Conservation (phyloP, 257 asterid species). For the Capsicum pubescens region DNA sequence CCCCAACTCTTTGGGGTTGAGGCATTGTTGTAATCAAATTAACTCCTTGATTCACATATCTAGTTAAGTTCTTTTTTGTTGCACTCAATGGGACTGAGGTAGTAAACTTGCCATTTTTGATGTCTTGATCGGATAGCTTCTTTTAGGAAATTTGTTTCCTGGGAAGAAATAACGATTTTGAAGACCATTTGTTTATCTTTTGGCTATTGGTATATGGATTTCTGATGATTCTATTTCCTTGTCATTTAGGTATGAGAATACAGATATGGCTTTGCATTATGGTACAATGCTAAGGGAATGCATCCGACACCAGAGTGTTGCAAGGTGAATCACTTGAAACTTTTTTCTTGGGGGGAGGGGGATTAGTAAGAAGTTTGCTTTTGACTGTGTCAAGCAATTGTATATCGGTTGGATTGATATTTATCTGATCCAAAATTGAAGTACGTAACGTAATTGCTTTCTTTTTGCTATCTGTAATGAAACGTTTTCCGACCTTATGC, state of each 20-base stretch:
- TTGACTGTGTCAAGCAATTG: background rate
- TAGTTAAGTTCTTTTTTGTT: background rate
- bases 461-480: background rate
- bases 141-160: background rate
- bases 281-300: conserved; percentile 98
- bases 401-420: background rate
- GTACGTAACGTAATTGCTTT: background rate
- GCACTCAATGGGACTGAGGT: background rate
- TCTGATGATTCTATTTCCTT: conserved; percentile 33
- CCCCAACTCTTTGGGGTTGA: background rate
- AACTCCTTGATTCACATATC: background rate
- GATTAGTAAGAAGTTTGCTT: background rate
- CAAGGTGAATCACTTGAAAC: conserved; percentile 57
- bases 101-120: background rate
- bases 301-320: conserved; percentile 97
- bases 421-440: background rate
- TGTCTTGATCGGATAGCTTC: background rate
- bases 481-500: background rate
- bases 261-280: conserved; percentile 91
- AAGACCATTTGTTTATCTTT: conserved; percentile 23
- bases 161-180: background rate
- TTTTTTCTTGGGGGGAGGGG: background rate
- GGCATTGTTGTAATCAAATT: background rate
- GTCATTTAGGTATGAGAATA: conserved; percentile 66
- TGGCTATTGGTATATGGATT: conserved; percentile 31